Percentiles rank a stretch among this genome's conserved stretches.
These are phyloP conservation scores for Mitragyna speciosa DNA, from an alignment of 257 asterid genomes.

Conservation along the genomic window DNA sequence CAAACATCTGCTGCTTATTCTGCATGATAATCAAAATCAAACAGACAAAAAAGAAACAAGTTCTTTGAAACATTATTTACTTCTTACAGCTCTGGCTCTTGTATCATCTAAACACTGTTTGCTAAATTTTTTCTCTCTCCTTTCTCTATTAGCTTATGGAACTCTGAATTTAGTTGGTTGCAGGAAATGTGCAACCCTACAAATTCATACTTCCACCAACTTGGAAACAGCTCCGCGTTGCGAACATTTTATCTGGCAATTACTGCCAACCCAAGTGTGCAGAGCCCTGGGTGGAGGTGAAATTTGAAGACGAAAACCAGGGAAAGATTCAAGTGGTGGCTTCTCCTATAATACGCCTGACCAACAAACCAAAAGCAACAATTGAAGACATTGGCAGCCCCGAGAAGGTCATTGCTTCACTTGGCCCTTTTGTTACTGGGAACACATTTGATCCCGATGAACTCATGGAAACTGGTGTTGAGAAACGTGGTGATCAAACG, in stretches of 20 bases:
- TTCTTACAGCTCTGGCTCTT: background rate
- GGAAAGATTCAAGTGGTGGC: constrained; percentile 93
- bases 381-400: constrained; percentile 97
- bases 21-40: background rate
- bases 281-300: constrained; percentile 97
- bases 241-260: constrained; percentile 94
- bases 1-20: too few relatives aligned
- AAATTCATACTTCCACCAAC: constrained; percentile 87
- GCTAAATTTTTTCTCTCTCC: background rate
- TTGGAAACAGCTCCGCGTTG: constrained; percentile 86
- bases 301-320: constrained; percentile 80
- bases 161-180: constrained; percentile 74
- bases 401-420: constrained; percentile 84
- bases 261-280: constrained; percentile 99
- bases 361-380: constrained; percentile 87
- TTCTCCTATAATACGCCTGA: constrained; percentile 84
- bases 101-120: background rate
- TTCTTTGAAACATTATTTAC: too few relatives aligned
- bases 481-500: constrained; percentile 82
- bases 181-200: constrained; percentile 99
- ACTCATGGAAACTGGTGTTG: constrained; percentile 67
- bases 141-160: constrained; percentile 58
- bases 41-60: background rate
- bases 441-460: constrained; percentile 86
- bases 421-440: constrained; percentile 97